Percentiles rank a stretch among this genome's conserved stretches.
phyloP scores from a whole-genome alignment of 2,329 filamentous ascomycete species.

The Beauveria asiatica region DNA sequence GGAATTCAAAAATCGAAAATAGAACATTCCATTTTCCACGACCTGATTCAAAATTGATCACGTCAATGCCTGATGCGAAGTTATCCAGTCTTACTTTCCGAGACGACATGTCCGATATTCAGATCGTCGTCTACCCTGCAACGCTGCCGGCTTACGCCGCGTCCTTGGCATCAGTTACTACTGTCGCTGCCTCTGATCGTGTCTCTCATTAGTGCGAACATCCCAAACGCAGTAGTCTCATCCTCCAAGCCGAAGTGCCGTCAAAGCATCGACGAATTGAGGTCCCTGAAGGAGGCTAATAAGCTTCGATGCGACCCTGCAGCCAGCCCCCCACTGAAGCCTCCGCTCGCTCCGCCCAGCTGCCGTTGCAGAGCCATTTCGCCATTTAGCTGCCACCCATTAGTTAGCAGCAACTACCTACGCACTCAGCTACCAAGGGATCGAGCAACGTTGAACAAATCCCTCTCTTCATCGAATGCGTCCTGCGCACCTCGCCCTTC shows the following conservation, averaged over 20 bases:
- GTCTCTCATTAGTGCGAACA: too few relatives aligned
- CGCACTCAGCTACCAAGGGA: background rate
- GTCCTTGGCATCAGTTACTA: too few relatives aligned
- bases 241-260: background rate
- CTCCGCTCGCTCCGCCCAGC: background rate
- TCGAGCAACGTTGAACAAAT: background rate
- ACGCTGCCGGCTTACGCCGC: background rate
- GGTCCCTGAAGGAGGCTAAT: background rate
- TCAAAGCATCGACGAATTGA: background rate
- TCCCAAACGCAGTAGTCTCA: background rate
- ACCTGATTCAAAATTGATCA: background rate
- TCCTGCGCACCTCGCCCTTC: background rate
- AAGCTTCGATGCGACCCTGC: background rate
- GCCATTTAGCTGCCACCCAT: background rate
- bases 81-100: too few relatives aligned
- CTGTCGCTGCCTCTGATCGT: too few relatives aligned
- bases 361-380: background rate
- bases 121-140: background rate
- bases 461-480: background rate
- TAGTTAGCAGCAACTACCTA: background rate
- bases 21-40: too few relatives aligned
- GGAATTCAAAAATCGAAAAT: too few relatives aligned
- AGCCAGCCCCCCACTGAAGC: background rate
- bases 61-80: background rate
- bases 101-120: background rate